phyloP scores from a whole-genome alignment of 306 rosid genomes.

The Trifolium subterraneum region DNA sequence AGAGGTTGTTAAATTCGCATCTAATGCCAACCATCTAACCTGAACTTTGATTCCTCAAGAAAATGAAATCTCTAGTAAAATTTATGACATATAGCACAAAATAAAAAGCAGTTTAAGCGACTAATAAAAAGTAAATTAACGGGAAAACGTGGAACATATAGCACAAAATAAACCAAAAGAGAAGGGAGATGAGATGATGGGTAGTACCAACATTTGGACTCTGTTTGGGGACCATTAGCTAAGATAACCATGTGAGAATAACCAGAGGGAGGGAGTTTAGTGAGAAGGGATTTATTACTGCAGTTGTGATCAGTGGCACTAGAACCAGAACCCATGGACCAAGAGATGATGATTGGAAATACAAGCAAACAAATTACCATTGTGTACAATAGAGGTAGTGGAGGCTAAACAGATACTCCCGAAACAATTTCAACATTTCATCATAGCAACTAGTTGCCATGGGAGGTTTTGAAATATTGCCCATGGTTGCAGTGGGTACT shows the following conservation, averaged over 20 bases:
- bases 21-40: background rate
- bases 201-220: background rate
- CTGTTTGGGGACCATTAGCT: background rate
- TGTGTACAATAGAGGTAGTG: constrained; percentile 13
- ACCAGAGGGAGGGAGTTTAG: background rate
- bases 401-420: background rate
- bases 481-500: background rate
- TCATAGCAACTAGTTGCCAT: background rate
- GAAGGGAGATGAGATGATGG: constrained; percentile 13
- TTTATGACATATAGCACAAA: no score
- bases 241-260: background rate
- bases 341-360: background rate
- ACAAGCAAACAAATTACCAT: background rate
- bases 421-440: background rate
- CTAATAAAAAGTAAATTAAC: background rate
- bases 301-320: background rate
- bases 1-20: background rate
- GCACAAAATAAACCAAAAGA: background rate
- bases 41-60: background rate
- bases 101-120: background rate
- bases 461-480: background rate
- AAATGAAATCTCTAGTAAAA: constrained; percentile 4
- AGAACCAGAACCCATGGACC: background rate
- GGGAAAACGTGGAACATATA: background rate
- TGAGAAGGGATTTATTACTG: background rate